Conservation (phyloP, 31 red algal species). For the Odonthalia washingtoniensis region DNA sequence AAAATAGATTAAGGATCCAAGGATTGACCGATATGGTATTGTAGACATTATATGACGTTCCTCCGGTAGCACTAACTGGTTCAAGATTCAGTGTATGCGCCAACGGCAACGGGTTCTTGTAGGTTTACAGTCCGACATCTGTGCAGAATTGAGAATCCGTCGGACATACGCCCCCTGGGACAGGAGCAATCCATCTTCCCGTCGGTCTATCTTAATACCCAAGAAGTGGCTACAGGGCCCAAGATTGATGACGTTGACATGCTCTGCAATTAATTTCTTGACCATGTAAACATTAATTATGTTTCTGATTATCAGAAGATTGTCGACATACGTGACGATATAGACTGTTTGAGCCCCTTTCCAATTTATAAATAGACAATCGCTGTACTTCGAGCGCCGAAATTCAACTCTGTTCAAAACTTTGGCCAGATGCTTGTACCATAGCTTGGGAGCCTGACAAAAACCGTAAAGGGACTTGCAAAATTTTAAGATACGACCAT, state of each 20-base stretch:
- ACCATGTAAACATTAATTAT: background rate
- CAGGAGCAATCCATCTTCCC: background rate
- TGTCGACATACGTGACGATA: conserved; percentile 28
- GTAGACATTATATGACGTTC: background rate
- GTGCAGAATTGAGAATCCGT: background rate
- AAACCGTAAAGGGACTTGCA: conserved; percentile 52
- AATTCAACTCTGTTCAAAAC: background rate
- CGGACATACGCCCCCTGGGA: background rate
- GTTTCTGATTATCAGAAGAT: conserved; percentile 24
- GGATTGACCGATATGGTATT: no score
- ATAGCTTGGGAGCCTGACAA: conserved; percentile 36
- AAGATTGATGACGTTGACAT: background rate
- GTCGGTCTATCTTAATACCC: background rate
- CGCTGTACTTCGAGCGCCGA: background rate
- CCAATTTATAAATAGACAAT: background rate
- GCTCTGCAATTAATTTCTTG: background rate
- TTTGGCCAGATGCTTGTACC: background rate
- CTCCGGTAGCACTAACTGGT: background rate
- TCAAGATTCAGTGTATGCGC: conserved; percentile 2
- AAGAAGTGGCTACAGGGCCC: conserved; percentile 1
- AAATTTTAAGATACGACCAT: background rate
- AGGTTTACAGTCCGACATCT: conserved; percentile 13
- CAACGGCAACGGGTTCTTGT: background rate
- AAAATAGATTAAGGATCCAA: no score
- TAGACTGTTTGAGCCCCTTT: background rate